A percentile compares a stretch with the other conserved stretches of the same genome.
Conservation (phyloP, 306 rosid species). For the Begonia peltatifolia region DNA sequence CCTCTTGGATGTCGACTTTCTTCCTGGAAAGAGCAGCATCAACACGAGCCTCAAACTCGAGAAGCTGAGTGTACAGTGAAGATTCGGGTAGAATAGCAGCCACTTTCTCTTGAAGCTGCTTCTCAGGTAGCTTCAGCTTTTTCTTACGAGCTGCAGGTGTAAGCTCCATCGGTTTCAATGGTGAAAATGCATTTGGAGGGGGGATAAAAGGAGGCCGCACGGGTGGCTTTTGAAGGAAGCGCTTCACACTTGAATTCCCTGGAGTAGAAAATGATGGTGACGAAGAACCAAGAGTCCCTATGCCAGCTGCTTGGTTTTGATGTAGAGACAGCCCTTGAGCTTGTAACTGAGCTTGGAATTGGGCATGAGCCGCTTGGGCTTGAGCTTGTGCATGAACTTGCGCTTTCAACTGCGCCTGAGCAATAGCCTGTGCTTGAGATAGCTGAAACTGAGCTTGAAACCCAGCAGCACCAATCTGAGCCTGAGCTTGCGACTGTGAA, state of each 20-base stretch:
- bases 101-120: slow-evolving; percentile 76
- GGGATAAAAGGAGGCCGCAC: slow-evolving; percentile 61
- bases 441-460: slow-evolving; percentile 71
- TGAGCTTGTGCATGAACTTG: slow-evolving; percentile 68
- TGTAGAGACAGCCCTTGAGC: slow-evolving; percentile 68
- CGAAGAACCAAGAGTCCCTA: slow-evolving; percentile 47
- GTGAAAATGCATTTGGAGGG: slow-evolving; percentile 40
- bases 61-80: slow-evolving; percentile 90
- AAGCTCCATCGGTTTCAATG: slow-evolving; percentile 71
- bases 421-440: slow-evolving; percentile 88
- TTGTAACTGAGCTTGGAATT: slow-evolving; percentile 86
- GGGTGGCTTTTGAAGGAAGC: slow-evolving; percentile 72
- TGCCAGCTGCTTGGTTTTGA: slow-evolving; percentile 48
- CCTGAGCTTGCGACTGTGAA: slow-evolving; percentile 57
- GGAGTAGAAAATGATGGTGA: slow-evolving; percentile 36
- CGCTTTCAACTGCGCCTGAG: slow-evolving; percentile 79
- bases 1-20: slow-evolving; percentile 96
- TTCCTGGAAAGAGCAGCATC: slow-evolving; percentile 84
- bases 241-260: slow-evolving; percentile 38
- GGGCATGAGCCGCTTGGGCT: slow-evolving; percentile 66
- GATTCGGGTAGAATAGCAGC: slow-evolving; percentile 86
- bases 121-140: slow-evolving; percentile 96
- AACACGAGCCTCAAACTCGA: slow-evolving; percentile 87
- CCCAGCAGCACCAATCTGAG: slow-evolving; percentile 39
- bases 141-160: slow-evolving; percentile 63